A percentile compares a stretch with the other conserved stretches of the same genome.
Conservation (phyloP, 257 asterid genomes). For the Lycium barbarum region DNA sequence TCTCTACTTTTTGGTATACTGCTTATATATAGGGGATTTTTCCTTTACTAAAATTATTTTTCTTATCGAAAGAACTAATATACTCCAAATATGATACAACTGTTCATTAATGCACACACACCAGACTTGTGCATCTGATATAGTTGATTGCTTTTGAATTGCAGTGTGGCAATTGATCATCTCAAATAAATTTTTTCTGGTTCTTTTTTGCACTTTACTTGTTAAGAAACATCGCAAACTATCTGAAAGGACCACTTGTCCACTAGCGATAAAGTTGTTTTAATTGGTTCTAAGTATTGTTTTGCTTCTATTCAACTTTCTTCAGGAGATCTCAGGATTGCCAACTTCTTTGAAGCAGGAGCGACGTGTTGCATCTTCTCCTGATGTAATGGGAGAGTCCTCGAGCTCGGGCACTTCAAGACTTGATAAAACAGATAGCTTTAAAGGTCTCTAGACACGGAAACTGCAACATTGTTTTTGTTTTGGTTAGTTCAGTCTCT, state of each 20-base stretch:
- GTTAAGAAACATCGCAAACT: not conserved
- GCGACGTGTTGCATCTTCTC: constrained; percentile 51
- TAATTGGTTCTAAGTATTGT: not conserved
- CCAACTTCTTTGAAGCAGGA: constrained; percentile 76
- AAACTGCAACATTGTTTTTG: constrained; percentile 20
- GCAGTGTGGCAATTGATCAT: not conserved
- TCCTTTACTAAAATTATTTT: not conserved
- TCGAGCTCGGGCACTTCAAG: constrained; percentile 80
- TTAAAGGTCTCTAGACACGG: constrained; percentile 46
- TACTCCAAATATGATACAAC: not conserved
- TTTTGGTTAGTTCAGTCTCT: not conserved
- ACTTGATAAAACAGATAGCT: constrained; percentile 70
- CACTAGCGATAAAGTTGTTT: not conserved
- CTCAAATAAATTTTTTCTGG: not conserved
- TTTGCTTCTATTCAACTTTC: constrained; percentile 9
- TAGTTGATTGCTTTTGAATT: constrained; percentile 1
- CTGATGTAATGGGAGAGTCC: constrained; percentile 73
- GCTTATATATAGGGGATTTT: not conserved
- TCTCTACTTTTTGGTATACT: not conserved
- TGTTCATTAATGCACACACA: not conserved
- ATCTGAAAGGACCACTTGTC: not conserved
- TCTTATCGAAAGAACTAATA: no score
- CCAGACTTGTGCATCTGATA: not conserved
- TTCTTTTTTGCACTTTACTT: not conserved
- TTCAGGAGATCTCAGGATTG: constrained; percentile 83